phyloP scores from a whole-genome alignment of 2,329 filamentous ascomycete genomes.

The Drechslerella stenobrocha region DNA sequence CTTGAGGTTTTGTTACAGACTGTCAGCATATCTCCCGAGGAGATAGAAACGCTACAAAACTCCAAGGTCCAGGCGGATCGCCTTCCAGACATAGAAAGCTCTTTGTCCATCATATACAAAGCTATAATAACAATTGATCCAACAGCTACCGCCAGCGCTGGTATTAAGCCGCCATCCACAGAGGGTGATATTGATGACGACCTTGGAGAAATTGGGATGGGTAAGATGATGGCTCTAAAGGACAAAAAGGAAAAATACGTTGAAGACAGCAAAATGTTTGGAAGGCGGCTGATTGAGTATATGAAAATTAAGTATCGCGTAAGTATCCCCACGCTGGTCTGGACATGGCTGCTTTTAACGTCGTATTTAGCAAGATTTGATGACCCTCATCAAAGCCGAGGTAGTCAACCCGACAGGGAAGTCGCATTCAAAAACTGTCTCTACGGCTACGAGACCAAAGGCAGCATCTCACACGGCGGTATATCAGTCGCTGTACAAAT shows the following conservation, averaged over 20 bases:
- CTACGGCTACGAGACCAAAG: constrained; percentile 15
- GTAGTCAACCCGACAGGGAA: constrained; percentile 67
- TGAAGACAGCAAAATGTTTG: constrained; percentile 73
- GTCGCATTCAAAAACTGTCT: constrained; percentile 66
- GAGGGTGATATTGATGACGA: constrained; percentile 21
- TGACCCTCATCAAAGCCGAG: constrained; percentile 53
- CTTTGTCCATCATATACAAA: constrained; percentile 81
- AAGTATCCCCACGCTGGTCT: constrained; percentile 60
- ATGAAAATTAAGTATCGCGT: constrained; percentile 76
- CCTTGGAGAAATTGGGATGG: constrained; percentile 66
- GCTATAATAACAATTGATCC: constrained; percentile 94
- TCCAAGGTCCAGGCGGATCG: constrained; percentile 59
- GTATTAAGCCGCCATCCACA: constrained; percentile 58
- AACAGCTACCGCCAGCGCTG: constrained; percentile 67
- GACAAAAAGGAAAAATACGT: constrained; percentile 92
- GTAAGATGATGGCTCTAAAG: constrained; percentile 88
- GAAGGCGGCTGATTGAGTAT: constrained; percentile 77
- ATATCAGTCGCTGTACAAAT: constrained; percentile 70
- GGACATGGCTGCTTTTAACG: not conserved
- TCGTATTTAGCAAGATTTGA: constrained; percentile 31
- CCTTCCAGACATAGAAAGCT: constrained; percentile 74
- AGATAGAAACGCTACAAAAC: constrained; percentile 68
- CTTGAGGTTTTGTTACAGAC: constrained; percentile 86
- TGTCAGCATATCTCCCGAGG: constrained; percentile 77
- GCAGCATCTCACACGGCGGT: constrained; percentile 27